Evolutionary conservation across 257 asterid species (phyloP).

Genomic region (Mitragyna speciosa): DNA sequence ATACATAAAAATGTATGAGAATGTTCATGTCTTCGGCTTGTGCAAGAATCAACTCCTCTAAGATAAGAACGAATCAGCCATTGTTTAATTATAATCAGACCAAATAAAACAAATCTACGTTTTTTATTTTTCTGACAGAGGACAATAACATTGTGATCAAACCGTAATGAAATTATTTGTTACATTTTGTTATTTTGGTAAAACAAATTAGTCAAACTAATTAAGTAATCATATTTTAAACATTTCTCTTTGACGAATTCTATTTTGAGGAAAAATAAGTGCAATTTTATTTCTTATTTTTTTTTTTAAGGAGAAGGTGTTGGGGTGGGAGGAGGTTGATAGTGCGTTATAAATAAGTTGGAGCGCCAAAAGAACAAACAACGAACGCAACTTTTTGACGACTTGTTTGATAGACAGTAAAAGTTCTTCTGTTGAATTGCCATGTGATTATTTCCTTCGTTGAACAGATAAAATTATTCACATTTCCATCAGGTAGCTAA

Average conservation of each 20-base stretch:
- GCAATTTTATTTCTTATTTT: too few relatives aligned
- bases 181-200: background rate
- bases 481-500: background rate
- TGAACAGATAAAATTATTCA: constrained; percentile 3
- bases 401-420: background rate
- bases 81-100: background rate
- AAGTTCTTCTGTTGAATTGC: background rate
- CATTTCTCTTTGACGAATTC: too few relatives aligned
- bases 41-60: background rate
- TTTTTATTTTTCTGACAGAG: background rate
- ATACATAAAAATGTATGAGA: background rate
- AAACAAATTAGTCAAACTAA: background rate
- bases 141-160: too few relatives aligned
- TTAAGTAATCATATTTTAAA: background rate
- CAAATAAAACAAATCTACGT: background rate
- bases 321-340: too few relatives aligned
- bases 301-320: too few relatives aligned
- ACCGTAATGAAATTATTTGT: background rate
- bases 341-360: too few relatives aligned
- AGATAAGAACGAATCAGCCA: background rate
- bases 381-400: background rate
- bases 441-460: background rate
- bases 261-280: background rate
- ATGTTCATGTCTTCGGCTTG: background rate
- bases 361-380: background rate